phyloP scores from a whole-genome alignment of 2,329 filamentous ascomycete species.

The Claviceps monticola region DNA sequence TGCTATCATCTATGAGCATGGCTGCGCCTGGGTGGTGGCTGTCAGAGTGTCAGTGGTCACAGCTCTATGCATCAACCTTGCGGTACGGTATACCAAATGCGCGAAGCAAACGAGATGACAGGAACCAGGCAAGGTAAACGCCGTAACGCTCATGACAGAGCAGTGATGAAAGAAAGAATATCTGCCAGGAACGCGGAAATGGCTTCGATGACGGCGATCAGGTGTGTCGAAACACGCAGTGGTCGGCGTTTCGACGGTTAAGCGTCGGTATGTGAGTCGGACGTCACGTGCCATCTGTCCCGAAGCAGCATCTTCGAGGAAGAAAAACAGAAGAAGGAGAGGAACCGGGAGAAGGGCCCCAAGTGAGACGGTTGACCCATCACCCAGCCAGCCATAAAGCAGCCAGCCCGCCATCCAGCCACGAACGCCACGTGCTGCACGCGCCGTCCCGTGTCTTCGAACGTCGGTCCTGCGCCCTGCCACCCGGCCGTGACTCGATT shows the following conservation, averaged over 20 bases:
- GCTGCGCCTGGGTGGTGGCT: too few species aligned
- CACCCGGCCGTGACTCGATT: background rate
- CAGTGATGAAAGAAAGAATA: background rate
- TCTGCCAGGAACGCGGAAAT: background rate
- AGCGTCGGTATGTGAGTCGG: background rate
- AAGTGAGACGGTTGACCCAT: background rate
- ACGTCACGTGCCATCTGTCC: background rate
- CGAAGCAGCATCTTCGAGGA: background rate
- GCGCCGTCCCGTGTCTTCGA: slow-evolving; percentile 3
- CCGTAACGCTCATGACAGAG: background rate
- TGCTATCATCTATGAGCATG: too few species aligned
- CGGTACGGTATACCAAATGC: too few species aligned
- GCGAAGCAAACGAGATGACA: background rate
- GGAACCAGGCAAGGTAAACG: background rate
- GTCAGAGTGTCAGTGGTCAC: too few species aligned
- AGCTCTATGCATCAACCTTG: too few species aligned
- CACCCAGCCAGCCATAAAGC: background rate
- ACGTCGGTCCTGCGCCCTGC: background rate
- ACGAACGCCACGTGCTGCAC: background rate
- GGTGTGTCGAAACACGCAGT: background rate
- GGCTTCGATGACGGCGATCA: background rate
- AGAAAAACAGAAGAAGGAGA: background rate
- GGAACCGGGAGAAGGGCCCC: background rate
- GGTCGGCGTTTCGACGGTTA: background rate
- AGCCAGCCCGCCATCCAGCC: background rate